Base-by-base conservation (phyloP, 495 filamentous ascomycete genomes). In the Cladorrhinum samala region DNA sequence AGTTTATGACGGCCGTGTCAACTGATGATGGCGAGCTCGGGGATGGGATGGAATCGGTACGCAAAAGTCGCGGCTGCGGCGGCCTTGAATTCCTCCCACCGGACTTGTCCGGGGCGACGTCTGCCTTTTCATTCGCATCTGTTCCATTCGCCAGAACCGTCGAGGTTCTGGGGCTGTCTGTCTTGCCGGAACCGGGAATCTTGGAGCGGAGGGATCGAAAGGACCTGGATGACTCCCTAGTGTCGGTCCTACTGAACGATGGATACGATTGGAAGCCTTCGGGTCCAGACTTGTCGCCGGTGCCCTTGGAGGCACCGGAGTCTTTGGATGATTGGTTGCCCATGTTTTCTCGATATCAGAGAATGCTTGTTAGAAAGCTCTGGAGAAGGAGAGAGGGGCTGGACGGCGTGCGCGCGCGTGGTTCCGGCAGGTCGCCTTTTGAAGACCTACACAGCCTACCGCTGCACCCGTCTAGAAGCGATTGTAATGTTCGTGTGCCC, bases 191-290 rank as follows among this genome's bases (percentile, higher is more conserved):
- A 61, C 75, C 79, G 56, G 69, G 84, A 63, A 77, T 86, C 78
- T 75, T 78, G 49, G 69, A 81, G 66, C 65, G 81, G 77, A 69
- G 83, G 67, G 62, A 92, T 84, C 78, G 93, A 62, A 97, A 80
- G 1, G 93, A 97, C 45, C 92, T 86, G 18, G 87, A 77, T 9
- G 93, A 97, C 58, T 96, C 94, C 69, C 91, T 91, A 37, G 93
- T 98, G 68, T 98, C 93, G 19, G 92, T 88, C 65, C 88, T 89
- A 67, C 85, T 87, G 69, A 98, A 91, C 19, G 93, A 95, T 33
- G 92, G 89, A 70, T 89, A 93, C 21, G 87, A 85, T 67, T 87
- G 84, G 50, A 92, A 71, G 53, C 47, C 64, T 43, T 67, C 67
- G 54, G 57, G 67, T 55, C 56, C 70, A 53, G 55, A 56, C 53